phyloP scores from a whole-genome alignment of 306 rosid species.

The barrel medic (Medicago truncatula) region MtrunA17r5.0-ANR NC_053049.1:11250501-11251000 shows the following conservation, averaged over 20 bases:
- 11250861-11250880: conserved; percentile 54
- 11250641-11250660: conserved; percentile 83
- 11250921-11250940: conserved; percentile 77
- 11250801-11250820: conserved; percentile 60
- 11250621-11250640: conserved; percentile 53
- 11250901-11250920: conserved; percentile 73
- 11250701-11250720: conserved; percentile 70
- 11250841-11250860: conserved; percentile 72
- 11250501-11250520: conserved; percentile 25
- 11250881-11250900: conserved; percentile 57
- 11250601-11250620: conserved; percentile 61
- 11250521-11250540: conserved; percentile 38
- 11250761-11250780: conserved; percentile 61
- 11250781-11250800: conserved; percentile 61
- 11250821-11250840: conserved; percentile 73
- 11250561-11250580: conserved; percentile 49
- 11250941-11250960: conserved; percentile 68
- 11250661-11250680: conserved; percentile 50
- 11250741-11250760: conserved; percentile 68
- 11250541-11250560: conserved; percentile 55
- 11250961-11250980: conserved; percentile 60
- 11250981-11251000: conserved; percentile 54
- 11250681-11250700: conserved; percentile 53
- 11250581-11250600: conserved; percentile 55
- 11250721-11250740: conserved; percentile 66